phyloP scores from a whole-genome alignment of 305 asterid species.

The Fraxinus albicans region DNA sequence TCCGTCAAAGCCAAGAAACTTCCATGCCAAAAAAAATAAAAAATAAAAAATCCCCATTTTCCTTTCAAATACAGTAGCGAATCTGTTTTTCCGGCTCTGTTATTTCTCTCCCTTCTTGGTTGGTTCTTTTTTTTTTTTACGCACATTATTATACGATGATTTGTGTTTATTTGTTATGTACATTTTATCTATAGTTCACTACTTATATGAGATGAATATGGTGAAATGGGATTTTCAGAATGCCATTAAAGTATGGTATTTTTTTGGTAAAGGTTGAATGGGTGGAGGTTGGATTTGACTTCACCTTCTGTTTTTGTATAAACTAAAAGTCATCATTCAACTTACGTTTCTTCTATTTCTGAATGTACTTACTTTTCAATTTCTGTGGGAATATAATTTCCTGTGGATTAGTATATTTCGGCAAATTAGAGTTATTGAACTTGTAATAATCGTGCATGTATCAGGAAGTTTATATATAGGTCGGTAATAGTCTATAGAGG shows the following conservation, averaged over 20 bases:
- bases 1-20: too few species aligned
- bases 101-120: not conserved
- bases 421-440: not conserved
- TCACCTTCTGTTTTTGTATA: not conserved
- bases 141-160: not conserved
- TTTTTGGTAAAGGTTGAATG: not conserved
- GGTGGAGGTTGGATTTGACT: conserved; percentile 21
- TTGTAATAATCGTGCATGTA: not conserved
- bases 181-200: not conserved
- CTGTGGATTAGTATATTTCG: conserved; percentile 1
- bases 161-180: not conserved
- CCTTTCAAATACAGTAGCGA: not conserved
- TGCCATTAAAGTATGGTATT: not conserved
- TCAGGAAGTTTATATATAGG: conserved; percentile 10
- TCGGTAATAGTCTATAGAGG: conserved; percentile 20
- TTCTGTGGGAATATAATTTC: not conserved
- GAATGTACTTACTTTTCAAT: not conserved
- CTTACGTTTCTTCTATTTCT: conserved; percentile 21
- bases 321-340: conserved; percentile 22
- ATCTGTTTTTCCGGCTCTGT: not conserved
- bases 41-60: not conserved
- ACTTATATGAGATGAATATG: not conserved
- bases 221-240: not conserved
- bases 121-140: not conserved
- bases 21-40: not conserved